phyloP scores from a whole-genome alignment of 108 stramenopile genomes.

The Parietichytrium sp. region DNA sequence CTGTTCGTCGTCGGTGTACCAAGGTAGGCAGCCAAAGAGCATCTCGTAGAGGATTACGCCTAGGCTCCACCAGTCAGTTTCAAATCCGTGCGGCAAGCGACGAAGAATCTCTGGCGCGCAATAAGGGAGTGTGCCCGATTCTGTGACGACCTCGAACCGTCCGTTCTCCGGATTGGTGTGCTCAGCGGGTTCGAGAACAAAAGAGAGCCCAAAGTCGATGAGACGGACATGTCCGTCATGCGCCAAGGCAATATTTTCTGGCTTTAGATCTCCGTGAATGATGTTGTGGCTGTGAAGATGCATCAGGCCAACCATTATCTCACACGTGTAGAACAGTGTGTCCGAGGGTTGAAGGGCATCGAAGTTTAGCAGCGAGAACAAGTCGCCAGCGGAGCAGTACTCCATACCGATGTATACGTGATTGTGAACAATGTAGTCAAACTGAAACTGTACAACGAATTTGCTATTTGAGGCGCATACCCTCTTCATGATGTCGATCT shows the following conservation, averaged over 20 bases:
- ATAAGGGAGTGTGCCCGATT: slow-evolving; percentile 30
- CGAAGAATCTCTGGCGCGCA: slow-evolving; percentile 30
- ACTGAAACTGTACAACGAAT: slow-evolving; percentile 8
- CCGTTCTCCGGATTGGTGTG: not conserved
- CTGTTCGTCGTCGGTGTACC: slow-evolving; percentile 34
- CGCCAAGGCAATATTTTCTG: not conserved
- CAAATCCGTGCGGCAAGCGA: not conserved
- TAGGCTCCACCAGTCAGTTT: slow-evolving; percentile 36
- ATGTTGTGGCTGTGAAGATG: not conserved
- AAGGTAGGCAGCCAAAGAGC: slow-evolving; percentile 35
- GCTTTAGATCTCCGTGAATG: slow-evolving; percentile 34
- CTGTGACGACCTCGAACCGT: slow-evolving; percentile 9
- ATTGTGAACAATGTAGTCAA: not conserved
- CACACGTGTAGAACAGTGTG: not conserved
- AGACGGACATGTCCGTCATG: slow-evolving; percentile 8
- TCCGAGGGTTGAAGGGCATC: slow-evolving; percentile 17
- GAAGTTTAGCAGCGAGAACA: slow-evolving; percentile 4
- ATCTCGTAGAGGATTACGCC: slow-evolving; percentile 22
- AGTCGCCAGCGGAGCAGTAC: not conserved
- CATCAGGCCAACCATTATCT: not conserved
- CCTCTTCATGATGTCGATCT: slow-evolving; percentile 28
- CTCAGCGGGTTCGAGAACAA: not conserved
- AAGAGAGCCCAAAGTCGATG: slow-evolving; percentile 10
- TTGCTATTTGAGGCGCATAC: not conserved
- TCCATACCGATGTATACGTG: slow-evolving; percentile 16